These are phyloP conservation scores for Macroventuria anomochaeta DNA, from an alignment of 2,329 filamentous ascomycete genomes.

Conservation along the genomic window DNA sequence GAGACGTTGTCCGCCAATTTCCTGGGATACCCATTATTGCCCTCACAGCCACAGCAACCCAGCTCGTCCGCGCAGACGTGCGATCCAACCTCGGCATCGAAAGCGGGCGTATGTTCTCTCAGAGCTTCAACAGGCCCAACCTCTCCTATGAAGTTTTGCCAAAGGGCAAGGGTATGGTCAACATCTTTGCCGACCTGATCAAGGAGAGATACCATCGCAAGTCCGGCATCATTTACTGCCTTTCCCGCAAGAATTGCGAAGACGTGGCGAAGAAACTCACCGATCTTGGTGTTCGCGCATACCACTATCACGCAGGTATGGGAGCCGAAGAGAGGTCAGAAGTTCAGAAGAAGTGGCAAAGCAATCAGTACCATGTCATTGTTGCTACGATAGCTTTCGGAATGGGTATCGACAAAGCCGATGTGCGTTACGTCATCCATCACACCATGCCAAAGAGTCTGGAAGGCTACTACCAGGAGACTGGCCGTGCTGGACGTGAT, in stretches of 20 bases:
- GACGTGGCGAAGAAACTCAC: conserved; percentile 74
- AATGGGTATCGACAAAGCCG: conserved; percentile 99
- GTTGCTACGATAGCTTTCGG: conserved; percentile 98
- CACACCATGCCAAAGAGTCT: conserved; percentile 91
- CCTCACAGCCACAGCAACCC: conserved; percentile 91
- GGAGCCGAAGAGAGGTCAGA: conserved; percentile 68
- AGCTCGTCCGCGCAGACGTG: conserved; percentile 90
- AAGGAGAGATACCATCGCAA: conserved; percentile 70
- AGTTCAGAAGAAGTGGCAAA: conserved; percentile 84
- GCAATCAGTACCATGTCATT: conserved; percentile 80
- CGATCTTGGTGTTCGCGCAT: conserved; percentile 70
- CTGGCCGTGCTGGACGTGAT: conserved; percentile 90
- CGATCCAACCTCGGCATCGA: conserved; percentile 88
- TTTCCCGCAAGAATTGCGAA: conserved; percentile 85
- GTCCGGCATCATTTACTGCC: conserved; percentile 91
- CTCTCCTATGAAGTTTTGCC: conserved; percentile 82
- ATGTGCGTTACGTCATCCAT: conserved; percentile 96
- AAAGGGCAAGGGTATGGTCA: conserved; percentile 68
- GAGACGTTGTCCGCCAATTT: conserved; percentile 74
- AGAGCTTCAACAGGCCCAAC: conserved; percentile 98
- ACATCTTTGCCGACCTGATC: conserved; percentile 70
- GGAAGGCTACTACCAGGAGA: conserved; percentile 98
- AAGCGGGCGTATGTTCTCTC: conserved; percentile 78
- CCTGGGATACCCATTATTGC: conserved; percentile 89
- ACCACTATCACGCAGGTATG: conserved; percentile 87